A percentile compares a stretch with the other conserved stretches of the same genome.
phyloP scores from a whole-genome alignment of 169 alveolate species.

The Babesia gibsoni region DNA sequence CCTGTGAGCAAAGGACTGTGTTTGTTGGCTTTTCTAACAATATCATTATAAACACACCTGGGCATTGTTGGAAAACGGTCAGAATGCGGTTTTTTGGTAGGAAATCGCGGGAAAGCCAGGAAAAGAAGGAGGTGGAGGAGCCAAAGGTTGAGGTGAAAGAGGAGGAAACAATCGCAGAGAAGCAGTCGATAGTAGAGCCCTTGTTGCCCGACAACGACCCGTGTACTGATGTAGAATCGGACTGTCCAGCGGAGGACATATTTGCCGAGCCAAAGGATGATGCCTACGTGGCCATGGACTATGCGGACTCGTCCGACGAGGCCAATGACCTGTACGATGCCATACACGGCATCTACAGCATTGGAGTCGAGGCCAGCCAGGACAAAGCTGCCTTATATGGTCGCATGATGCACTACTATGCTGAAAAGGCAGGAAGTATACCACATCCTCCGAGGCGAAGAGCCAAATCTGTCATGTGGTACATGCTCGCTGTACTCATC shows the following conservation, averaged over 20 bases:
- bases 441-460: neutral
- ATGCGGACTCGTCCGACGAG: neutral
- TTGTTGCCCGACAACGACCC: neutral
- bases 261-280: neutral
- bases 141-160: neutral
- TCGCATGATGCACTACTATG: conserved; percentile 38
- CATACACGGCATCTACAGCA: conserved; percentile 10
- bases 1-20: too few species aligned
- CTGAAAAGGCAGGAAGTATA: neutral
- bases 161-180: neutral
- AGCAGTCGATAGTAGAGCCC: neutral
- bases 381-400: conserved; percentile 38
- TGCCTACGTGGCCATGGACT: neutral
- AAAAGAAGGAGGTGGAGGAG: neutral
- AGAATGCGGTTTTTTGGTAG: neutral
- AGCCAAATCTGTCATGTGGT: conserved; percentile 41
- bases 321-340: conserved; percentile 1
- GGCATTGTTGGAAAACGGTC: too few species aligned
- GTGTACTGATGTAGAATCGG: neutral
- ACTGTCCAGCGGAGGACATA: neutral
- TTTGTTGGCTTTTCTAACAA: too few species aligned
- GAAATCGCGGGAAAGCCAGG: neutral
- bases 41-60: too few species aligned
- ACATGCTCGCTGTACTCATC: conserved; percentile 21
- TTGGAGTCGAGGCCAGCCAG: conserved; percentile 20